Conservation (phyloP, 805 yeast genomes). For the Saitoella complicata region DNA sequence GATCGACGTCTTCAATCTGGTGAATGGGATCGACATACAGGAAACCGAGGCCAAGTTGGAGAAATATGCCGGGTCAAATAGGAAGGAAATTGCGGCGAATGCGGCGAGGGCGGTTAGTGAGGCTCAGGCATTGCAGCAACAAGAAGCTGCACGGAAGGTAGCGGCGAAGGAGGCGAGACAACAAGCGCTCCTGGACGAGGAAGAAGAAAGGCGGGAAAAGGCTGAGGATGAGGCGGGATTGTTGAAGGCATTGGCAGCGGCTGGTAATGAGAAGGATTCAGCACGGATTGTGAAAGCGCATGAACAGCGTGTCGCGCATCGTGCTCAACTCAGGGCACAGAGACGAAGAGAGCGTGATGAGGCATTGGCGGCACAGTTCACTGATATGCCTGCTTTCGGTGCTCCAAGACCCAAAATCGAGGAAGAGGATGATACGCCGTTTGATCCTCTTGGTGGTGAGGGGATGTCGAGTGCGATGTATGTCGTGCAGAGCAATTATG, state of each 20-base stretch:
- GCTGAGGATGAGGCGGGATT: conserved; percentile 9
- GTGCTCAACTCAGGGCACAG: no score
- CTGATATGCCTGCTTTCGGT: no score
- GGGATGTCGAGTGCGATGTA: no score
- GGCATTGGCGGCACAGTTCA: no score
- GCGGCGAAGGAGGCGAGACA: conserved; percentile 51
- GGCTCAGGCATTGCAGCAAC: conserved; percentile 44
- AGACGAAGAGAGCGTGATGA: no score
- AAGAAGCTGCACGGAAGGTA: conserved; percentile 48
- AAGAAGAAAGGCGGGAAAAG: conserved; percentile 8
- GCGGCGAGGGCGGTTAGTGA: conserved; percentile 55
- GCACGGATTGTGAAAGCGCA: no score
- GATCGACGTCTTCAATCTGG: conserved; percentile 58
- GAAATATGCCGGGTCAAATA: conserved; percentile 49
- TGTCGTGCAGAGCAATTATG: no score
- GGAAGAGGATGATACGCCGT: no score
- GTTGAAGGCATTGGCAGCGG: conserved; percentile 9
- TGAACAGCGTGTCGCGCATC: no score
- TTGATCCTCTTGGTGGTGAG: no score
- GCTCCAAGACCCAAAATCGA: no score
- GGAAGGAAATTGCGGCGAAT: conserved; percentile 58
- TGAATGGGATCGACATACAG: conserved; percentile 52
- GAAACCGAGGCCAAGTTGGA: conserved; percentile 50
- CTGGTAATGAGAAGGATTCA: no score
- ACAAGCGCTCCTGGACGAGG: conserved; percentile 30